phyloP scores from a whole-genome alignment of 1,139 yeast genomes.

The Lodderomyces jiufengensis region DNA sequence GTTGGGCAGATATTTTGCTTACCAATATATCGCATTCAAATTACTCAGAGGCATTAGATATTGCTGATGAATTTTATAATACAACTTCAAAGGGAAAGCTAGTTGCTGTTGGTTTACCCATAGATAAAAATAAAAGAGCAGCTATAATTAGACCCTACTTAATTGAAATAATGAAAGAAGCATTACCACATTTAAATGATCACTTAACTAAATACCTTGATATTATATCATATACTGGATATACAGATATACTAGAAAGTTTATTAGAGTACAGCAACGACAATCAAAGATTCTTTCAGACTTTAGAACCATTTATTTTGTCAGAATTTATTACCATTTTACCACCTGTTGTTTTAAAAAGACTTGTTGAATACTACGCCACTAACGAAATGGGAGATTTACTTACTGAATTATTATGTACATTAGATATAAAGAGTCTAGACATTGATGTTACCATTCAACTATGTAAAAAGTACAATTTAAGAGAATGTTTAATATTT shows the following conservation, averaged over 20 bases:
- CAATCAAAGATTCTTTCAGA: slow-evolving; percentile 41
- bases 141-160: slow-evolving; percentile 52
- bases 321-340: slow-evolving; percentile 43
- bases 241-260: slow-evolving; percentile 40
- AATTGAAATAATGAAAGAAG: slow-evolving; percentile 51
- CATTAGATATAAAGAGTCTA: slow-evolving; percentile 58
- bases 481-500: slow-evolving; percentile 60
- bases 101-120: slow-evolving; percentile 52
- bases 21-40: slow-evolving; percentile 45
- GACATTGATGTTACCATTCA: slow-evolving; percentile 71
- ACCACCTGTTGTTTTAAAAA: slow-evolving; percentile 61
- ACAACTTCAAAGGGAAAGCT: slow-evolving; percentile 45
- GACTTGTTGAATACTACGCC: slow-evolving; percentile 52
- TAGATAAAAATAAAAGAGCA: slow-evolving; percentile 39
- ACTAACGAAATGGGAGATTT: slow-evolving; percentile 37
- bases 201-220: slow-evolving; percentile 10
- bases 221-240: slow-evolving; percentile 20
- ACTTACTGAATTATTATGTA: slow-evolving; percentile 64
- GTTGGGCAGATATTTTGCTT: slow-evolving; percentile 70
- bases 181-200: slow-evolving; percentile 35
- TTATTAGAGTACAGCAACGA: slow-evolving; percentile 48
- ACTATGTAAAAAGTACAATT: slow-evolving; percentile 51
- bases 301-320: slow-evolving; percentile 50
- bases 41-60: slow-evolving; percentile 53
- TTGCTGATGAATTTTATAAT: slow-evolving; percentile 52